Base-by-base conservation (phyloP, 1,139 yeast species). In the Taphrina betulina region DNA sequence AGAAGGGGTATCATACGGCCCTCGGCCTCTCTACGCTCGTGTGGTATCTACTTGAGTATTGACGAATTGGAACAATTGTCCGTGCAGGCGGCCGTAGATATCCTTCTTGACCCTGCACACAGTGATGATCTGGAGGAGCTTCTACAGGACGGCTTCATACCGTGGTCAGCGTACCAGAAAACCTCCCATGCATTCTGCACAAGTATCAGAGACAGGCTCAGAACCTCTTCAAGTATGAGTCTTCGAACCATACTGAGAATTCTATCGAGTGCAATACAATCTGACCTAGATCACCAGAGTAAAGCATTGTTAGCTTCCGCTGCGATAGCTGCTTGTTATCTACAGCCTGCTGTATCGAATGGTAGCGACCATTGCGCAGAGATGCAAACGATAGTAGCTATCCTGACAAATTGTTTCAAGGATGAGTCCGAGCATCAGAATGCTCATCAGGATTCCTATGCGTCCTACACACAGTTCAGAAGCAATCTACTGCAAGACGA, bases 311-410 rank as follows among this genome's bases (percentile, higher is more conserved):
- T 43, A 17, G 48, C 48, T n/a, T 12, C 38, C 5, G 48, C 37
- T 8, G 37, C 48, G 5, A 43, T 43, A 28, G 14, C 31, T 8
- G 48, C 48, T 12, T 43, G 48, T 23, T 43, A 43, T 14, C 29
- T 31, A 23, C 29, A 43, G 14, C 48, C 48, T 24, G 17, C 31
- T 17, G 4, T 17, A 8, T 29, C 29, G 5, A 37, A 43, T 31
- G 48, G 48, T 5, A 29, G 36, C n/a, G 48, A 43, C 20, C 48
- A 43, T 20, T 31, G 37, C 3, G 48, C 38, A 10, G 48, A 43
- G 26, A 16, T 36, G n/a, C 48, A 43, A 20, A 43, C 48, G 2
- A 43, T 43, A 29, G 48, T 43, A 19, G 48, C 48, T 31, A 29
- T 43, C 7, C 28, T 43, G 24, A 26, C 24, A 10, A 43, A 43